Evolutionary conservation across 345 rosid genomes (phyloP).

Genomic region (Barbarea vulgaris): DNA sequence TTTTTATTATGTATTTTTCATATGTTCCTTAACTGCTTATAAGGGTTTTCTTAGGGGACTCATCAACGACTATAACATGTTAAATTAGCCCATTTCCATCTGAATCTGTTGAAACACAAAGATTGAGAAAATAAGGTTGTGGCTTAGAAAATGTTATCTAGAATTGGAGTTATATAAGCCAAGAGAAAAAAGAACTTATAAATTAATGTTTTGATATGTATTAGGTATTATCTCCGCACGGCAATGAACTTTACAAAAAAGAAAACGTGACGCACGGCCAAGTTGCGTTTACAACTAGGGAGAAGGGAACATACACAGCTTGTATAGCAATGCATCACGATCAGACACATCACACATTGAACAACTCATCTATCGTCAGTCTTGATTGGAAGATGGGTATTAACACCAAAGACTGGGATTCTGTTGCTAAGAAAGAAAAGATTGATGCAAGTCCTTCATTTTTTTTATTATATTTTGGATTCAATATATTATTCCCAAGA

Average conservation of each 20-base stretch:
- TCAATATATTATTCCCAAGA: not conserved
- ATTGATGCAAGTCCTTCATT: conserved; percentile 29
- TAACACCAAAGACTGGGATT: conserved; percentile 29
- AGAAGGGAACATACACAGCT: conserved; percentile 73
- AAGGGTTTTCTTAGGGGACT: not conserved
- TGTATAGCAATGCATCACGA: conserved; percentile 46
- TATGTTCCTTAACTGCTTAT: no score
- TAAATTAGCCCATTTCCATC: not conserved
- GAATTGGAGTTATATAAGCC: not conserved
- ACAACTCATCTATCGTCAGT: conserved; percentile 17
- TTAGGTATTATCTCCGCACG: conserved; percentile 81
- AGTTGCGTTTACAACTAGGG: conserved; percentile 75
- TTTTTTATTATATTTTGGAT: not conserved
- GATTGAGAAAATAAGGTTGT: not conserved
- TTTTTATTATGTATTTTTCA: no score
- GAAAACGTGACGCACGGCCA: conserved; percentile 66
- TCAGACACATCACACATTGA: conserved; percentile 31
- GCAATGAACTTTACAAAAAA: conserved; percentile 64
- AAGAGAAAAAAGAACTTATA: not conserved
- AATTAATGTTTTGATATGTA: not conserved
- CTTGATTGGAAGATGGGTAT: conserved; percentile 40
- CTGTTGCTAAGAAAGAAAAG: conserved; percentile 40
- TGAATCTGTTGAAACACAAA: not conserved
- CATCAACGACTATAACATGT: not conserved
- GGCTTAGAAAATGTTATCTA: not conserved